These are phyloP conservation scores for Peribolospora kevripleyi DNA, from an alignment of 768 basidiomycete genomes.

Conservation along the genomic window DNA sequence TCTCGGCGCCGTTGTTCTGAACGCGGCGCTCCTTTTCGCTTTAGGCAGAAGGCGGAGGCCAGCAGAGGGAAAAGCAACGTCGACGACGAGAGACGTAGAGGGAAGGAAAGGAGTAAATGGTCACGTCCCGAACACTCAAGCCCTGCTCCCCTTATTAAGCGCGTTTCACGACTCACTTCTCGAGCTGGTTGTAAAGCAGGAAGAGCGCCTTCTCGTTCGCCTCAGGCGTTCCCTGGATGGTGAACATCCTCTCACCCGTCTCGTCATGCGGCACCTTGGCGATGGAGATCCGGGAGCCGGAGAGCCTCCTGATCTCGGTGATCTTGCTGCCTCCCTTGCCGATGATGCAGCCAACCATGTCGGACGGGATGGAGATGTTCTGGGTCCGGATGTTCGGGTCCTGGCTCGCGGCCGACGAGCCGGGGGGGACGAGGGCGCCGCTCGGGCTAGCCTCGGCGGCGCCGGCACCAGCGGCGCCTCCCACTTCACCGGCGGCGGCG, in stretches of 20 bases:
- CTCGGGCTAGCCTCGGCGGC: neutral
- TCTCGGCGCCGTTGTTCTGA: no score
- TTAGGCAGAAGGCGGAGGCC: no score
- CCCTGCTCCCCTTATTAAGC: no score
- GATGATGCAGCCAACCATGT: constrained; percentile 92
- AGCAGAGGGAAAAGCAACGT: no score
- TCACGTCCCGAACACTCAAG: no score
- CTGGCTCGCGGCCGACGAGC: constrained; percentile 4
- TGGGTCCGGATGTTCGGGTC: constrained; percentile 74
- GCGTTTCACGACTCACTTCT: constrained; percentile 25
- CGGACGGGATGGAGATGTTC: constrained; percentile 95
- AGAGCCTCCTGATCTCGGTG: constrained; percentile 92
- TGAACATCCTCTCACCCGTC: constrained; percentile 95
- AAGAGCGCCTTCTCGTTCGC: constrained; percentile 96
- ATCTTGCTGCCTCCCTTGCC: constrained; percentile 95
- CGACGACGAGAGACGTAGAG: no score
- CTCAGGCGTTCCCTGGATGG: constrained; percentile 70
- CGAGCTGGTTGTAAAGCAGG: constrained; percentile 85
- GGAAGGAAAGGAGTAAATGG: no score
- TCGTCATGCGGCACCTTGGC: constrained; percentile 99
- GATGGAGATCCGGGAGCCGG: constrained; percentile 92
- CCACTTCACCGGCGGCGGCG: neutral
- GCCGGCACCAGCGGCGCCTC: neutral
- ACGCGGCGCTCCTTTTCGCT: no score
- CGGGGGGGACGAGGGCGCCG: neutral